These are phyloP conservation scores for Saksenaea oblongispora DNA, from an alignment of 371 early-diverging fungal genomes.

Conservation along the genomic window DNA sequence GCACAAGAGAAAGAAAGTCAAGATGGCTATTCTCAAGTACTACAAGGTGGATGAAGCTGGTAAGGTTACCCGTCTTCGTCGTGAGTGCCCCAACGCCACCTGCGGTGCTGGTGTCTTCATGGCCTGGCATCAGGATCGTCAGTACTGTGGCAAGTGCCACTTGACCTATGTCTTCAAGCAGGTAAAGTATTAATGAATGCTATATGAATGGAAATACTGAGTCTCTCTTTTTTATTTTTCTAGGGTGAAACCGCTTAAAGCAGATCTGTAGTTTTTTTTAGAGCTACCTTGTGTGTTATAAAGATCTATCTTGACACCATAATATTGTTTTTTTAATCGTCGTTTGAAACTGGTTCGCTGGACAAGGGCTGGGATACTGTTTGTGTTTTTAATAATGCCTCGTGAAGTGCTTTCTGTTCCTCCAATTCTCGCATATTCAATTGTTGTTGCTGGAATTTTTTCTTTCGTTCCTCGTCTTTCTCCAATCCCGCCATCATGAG, in stretches of 20 bases:
- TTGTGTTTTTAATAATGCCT: conserved; percentile 47
- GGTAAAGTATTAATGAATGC: conserved; percentile 3
- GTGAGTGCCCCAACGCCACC: conserved; percentile 89
- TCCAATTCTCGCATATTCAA: conserved; percentile 47
- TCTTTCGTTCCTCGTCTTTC: conserved; percentile 42
- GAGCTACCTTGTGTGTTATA: not conserved
- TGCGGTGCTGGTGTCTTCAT: conserved; percentile 99
- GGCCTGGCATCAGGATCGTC: conserved; percentile 95
- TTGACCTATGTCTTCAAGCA: conserved; percentile 58
- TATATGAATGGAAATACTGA: conserved; percentile 6
- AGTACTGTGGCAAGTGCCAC: conserved; percentile 84
- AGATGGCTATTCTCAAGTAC: conserved; percentile 94
- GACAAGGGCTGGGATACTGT: conserved; percentile 36
- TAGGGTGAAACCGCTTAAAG: not conserved
- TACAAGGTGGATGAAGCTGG: conserved; percentile 96
- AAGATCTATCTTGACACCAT: not conserved
- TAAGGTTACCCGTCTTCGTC: conserved; percentile 95
- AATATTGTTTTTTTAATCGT: conserved; percentile 15
- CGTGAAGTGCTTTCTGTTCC: conserved; percentile 47
- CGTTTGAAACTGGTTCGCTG: conserved; percentile 34
- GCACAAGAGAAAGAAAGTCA: conserved; percentile 98
- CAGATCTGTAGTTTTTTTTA: conserved; percentile 1
- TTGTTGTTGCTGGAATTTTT: conserved; percentile 38
- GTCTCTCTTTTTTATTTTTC: not conserved
- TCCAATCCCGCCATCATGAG: conserved; percentile 31